phyloP scores from a whole-genome alignment of 2,329 filamentous ascomycete species.

The Emydomyces testavorans region DNA sequence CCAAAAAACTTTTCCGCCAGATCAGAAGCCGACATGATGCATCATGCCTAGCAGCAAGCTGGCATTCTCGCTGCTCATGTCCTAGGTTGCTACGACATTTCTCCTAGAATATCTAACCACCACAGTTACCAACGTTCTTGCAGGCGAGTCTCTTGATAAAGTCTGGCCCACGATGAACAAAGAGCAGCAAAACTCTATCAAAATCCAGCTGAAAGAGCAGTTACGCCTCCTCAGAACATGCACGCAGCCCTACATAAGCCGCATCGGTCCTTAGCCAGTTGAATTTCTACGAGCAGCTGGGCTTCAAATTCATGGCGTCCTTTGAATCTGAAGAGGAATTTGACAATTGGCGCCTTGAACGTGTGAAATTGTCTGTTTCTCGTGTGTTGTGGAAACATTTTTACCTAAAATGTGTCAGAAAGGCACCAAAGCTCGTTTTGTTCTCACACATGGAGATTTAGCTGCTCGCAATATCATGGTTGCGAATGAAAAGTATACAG shows the following conservation, averaged over 20 bases:
- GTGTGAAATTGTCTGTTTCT: too few relatives aligned
- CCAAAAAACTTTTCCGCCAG: constrained; percentile 1
- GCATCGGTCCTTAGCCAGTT: constrained; percentile 12
- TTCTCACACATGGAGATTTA: too few relatives aligned
- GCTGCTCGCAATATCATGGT: too few relatives aligned
- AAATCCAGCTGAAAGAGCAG: constrained; percentile 7
- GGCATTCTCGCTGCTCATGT: constrained; percentile 8
- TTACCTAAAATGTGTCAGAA: too few relatives aligned
- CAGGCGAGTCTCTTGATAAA: constrained; percentile 10
- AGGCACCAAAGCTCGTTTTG: too few relatives aligned
- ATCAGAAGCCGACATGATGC: constrained; percentile 14
- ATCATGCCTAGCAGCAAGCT: too few relatives aligned
- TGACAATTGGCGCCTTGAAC: constrained; percentile 12
- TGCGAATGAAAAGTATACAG: too few relatives aligned
- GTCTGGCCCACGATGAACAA: constrained; percentile 9
- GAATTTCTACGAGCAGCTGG: constrained; percentile 14
- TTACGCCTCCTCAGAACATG: constrained; percentile 14
- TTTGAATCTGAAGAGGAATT: constrained; percentile 16
- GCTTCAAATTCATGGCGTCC: constrained; percentile 14
- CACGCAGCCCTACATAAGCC: constrained; percentile 17
- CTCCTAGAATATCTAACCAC: background rate
- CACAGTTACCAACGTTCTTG: constrained; percentile 12
- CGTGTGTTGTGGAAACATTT: too few relatives aligned
- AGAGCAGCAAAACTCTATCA: constrained; percentile 7
- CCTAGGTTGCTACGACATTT: constrained; percentile 8